These are phyloP conservation scores for Cutaneotrichosporon sp. DNA, from an alignment of 1,284 basidiomycete species.

Conservation along the genomic window DNA sequence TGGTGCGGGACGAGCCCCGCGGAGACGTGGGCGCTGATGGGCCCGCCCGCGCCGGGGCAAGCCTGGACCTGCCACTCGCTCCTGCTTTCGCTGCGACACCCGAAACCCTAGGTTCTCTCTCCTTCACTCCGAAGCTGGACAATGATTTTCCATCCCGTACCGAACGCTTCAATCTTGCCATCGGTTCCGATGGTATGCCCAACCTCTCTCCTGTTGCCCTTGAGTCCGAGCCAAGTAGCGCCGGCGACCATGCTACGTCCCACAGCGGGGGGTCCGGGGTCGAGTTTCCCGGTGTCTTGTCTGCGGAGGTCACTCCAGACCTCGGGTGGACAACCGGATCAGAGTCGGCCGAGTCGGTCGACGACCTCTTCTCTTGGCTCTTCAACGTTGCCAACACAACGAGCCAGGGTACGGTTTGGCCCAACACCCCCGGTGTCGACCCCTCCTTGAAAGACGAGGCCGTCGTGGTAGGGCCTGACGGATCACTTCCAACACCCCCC, in stretches of 20 bases:
- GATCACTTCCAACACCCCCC: background rate
- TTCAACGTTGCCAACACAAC: conserved; percentile 12
- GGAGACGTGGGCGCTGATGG: background rate
- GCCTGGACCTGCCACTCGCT: conserved; percentile 11
- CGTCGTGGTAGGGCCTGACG: background rate
- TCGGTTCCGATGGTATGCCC: background rate
- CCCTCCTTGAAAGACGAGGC: background rate
- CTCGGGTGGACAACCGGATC: background rate
- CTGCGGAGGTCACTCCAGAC: conserved; percentile 1
- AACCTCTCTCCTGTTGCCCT: background rate
- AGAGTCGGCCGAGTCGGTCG: conserved; percentile 9
- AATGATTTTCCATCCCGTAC: background rate
- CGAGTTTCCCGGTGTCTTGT: conserved; percentile 5
- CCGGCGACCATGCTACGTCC: background rate
- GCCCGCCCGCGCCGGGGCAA: background rate
- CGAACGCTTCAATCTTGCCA: background rate
- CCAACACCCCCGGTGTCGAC: background rate
- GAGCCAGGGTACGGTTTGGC: background rate
- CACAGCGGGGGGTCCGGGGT: background rate
- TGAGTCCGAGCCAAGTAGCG: background rate
- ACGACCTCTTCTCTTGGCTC: conserved; percentile 20
- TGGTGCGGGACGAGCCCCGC: conserved; percentile 1
- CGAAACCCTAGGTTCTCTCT: conserved; percentile 16
- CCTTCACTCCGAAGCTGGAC: conserved; percentile 3
- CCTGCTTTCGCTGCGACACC: conserved; percentile 19